Evolutionary conservation across 2,329 filamentous ascomycete genomes (phyloP).

Genomic region (Penicillium hordei): DNA sequence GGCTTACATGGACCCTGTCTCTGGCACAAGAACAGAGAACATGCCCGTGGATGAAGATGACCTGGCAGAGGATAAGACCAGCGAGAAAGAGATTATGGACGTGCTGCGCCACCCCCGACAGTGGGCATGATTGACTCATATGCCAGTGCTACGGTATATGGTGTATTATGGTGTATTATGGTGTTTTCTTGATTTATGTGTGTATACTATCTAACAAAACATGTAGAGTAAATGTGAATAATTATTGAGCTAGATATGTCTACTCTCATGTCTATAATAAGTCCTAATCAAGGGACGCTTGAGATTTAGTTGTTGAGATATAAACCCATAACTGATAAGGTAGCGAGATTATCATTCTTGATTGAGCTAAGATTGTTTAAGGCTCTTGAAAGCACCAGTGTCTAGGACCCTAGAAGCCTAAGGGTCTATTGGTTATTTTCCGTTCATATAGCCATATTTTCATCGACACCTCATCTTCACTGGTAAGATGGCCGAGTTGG

Average conservation of each 20-base stretch:
- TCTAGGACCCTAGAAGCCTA: too few relatives aligned
- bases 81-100: constrained; percentile 76
- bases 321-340: background rate
- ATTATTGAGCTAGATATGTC: background rate
- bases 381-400: too few relatives aligned
- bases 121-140: constrained; percentile 48
- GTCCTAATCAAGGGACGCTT: background rate
- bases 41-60: constrained; percentile 50
- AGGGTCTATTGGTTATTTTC: too few relatives aligned
- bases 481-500: constrained; percentile 40
- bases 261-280: background rate
- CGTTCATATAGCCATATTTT: background rate
- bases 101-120: constrained; percentile 63
- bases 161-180: constrained; percentile 1
- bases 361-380: background rate
- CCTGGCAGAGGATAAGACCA: constrained; percentile 35
- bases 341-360: background rate
- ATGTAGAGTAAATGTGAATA: constrained; percentile 2
- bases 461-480: background rate
- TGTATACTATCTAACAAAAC: constrained; percentile 2
- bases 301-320: background rate
- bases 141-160: background rate
- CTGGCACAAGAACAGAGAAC: constrained; percentile 44
- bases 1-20: constrained; percentile 82
- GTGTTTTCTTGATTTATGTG: background rate